phyloP scores from a whole-genome alignment of 2,329 filamentous ascomycete genomes.

The Exophiala spinifera region DNA sequence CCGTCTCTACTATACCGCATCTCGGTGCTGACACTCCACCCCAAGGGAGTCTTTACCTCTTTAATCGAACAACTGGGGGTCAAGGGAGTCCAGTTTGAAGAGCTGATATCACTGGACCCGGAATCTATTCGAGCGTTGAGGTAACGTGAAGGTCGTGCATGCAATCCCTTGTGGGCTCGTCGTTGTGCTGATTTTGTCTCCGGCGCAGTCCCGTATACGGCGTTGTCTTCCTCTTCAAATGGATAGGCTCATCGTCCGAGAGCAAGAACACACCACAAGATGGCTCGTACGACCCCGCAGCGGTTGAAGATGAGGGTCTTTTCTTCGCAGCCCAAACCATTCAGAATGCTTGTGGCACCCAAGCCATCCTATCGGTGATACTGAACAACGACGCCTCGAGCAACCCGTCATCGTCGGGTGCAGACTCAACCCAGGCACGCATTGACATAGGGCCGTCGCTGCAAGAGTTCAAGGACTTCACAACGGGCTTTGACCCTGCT shows the following conservation, averaged over 20 bases:
- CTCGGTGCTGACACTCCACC: constrained; percentile 20
- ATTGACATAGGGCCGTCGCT: constrained; percentile 72
- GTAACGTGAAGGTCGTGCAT: constrained; percentile 33
- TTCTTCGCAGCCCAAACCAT: constrained; percentile 98
- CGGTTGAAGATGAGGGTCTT: constrained; percentile 56
- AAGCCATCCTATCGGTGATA: constrained; percentile 86
- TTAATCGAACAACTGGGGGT: constrained; percentile 90
- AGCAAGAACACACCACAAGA: constrained; percentile 68
- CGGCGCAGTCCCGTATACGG: constrained; percentile 71
- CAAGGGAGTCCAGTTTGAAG: constrained; percentile 92
- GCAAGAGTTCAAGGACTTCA: constrained; percentile 81
- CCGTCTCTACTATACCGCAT: not conserved
- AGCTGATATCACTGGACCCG: constrained; percentile 84
- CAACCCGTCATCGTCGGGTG: constrained; percentile 26
- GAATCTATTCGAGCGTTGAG: constrained; percentile 50
- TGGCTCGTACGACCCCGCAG: constrained; percentile 73
- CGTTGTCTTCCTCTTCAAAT: constrained; percentile 99
- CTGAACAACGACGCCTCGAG: constrained; percentile 69
- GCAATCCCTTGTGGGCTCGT: not conserved
- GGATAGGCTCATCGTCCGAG: constrained; percentile 57
- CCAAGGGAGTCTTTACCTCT: constrained; percentile 90
- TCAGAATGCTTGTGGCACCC: constrained; percentile 96
- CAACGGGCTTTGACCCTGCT: constrained; percentile 75
- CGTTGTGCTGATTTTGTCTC: constrained; percentile 11
- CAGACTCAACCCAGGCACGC: constrained; percentile 14